Evolutionary conservation across 1,139 yeast genomes (phyloP).

Genomic region (Magnusiomyces paraingens): DNA sequence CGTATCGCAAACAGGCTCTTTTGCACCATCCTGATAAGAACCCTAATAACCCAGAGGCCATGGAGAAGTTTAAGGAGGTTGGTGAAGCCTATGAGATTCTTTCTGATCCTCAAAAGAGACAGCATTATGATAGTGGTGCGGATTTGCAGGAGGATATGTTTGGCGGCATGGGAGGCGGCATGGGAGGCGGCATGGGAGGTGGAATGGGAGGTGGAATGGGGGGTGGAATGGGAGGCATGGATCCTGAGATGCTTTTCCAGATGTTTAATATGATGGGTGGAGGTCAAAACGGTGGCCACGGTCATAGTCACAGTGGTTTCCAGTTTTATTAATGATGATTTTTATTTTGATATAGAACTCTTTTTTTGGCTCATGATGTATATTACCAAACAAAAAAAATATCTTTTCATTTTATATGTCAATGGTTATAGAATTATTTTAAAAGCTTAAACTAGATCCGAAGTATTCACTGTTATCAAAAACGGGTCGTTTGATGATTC

Average conservation of each 20-base stretch:
- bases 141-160: constrained; percentile 44
- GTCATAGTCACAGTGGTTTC: not conserved
- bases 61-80: constrained; percentile 90
- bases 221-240: constrained; percentile 47
- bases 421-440: too few relatives aligned
- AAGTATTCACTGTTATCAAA: too few relatives aligned
- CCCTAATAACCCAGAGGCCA: constrained; percentile 78
- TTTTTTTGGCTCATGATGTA: too few relatives aligned
- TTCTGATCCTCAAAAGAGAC: constrained; percentile 83
- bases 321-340: not conserved
- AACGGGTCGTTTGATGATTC: too few relatives aligned
- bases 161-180: constrained; percentile 64
- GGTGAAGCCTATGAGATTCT: constrained; percentile 86
- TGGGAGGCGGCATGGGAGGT: constrained; percentile 66
- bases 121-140: constrained; percentile 76
- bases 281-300: constrained; percentile 20
- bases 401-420: too few relatives aligned
- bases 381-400: too few relatives aligned
- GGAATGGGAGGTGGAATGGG: constrained; percentile 60
- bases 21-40: constrained; percentile 90
- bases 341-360: too few relatives aligned
- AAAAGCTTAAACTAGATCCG: too few relatives aligned
- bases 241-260: constrained; percentile 28
- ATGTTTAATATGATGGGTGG: constrained; percentile 28
- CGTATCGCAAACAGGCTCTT: constrained; percentile 74